These are phyloP conservation scores for Colletotrichum sp. DNA, from an alignment of 2,329 filamentous ascomycete species.

Conservation along the genomic window DNA sequence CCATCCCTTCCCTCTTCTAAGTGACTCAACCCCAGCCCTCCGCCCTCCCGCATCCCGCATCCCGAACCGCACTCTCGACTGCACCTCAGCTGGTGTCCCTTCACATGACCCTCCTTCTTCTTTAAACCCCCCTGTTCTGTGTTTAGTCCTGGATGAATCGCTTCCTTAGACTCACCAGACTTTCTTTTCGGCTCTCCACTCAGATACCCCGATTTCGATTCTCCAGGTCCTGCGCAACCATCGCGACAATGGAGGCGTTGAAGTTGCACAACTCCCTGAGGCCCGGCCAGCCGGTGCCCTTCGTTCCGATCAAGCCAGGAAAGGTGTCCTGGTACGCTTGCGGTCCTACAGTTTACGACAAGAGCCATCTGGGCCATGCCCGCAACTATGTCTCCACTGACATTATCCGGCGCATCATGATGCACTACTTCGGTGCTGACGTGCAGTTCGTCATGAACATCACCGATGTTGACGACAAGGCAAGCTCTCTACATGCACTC, in stretches of 20 bases:
- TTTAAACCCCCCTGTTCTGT: not conserved
- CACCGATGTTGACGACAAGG: constrained; percentile 82
- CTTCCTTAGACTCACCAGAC: constrained; percentile 28
- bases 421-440: constrained; percentile 82
- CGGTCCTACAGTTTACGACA: constrained; percentile 85
- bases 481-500: constrained; percentile 29
- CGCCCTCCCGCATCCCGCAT: not conserved
- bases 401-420: constrained; percentile 82
- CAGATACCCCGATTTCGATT: constrained; percentile 26
- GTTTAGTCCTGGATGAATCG: constrained; percentile 35
- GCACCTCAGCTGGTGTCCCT: not conserved
- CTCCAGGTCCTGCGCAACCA: constrained; percentile 38
- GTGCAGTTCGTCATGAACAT: constrained; percentile 94
- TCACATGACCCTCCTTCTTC: not conserved
- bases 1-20: not conserved
- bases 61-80: not conserved
- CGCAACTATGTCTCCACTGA: constrained; percentile 92
- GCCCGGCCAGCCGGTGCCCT: constrained; percentile 73
- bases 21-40: not conserved
- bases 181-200: constrained; percentile 32
- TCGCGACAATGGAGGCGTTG: constrained; percentile 59
- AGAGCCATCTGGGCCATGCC: constrained; percentile 82
- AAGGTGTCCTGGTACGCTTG: constrained; percentile 89
- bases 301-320: constrained; percentile 73
- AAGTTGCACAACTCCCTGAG: constrained; percentile 82